Base-by-base conservation (phyloP, 768 basidiomycete genomes). In the Boletus huronensis region DNA sequence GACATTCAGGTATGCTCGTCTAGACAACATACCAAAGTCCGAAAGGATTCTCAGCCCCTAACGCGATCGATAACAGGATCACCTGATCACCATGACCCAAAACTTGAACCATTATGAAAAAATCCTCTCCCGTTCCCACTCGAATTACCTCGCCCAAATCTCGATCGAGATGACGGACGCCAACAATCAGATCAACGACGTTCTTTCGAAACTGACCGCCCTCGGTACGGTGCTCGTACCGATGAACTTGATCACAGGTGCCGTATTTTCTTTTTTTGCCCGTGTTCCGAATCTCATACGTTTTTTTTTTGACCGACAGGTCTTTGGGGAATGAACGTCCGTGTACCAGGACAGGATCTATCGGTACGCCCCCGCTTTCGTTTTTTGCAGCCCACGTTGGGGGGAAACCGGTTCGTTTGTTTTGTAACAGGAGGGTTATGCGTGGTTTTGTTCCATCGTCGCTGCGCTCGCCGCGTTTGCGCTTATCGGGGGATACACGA, bases 161-260 rank as follows among this genome's bases (percentile, higher is more conserved):
- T 97, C 94, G 40, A 98, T 99, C 73, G 97, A 98, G 77, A 99
- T 98, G 96, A 96, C 93, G 34, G 95, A 98, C 64, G 97, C 97
- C 39, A 99, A 99, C 75, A 99, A 99, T 72, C 94, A 98, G 76
- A 99, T 98, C 76, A 99, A 99, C 74, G 94, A 98, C 67, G 97
- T 99, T 2, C 83, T 98, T 6, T 93, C 91, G 5, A 98, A 98
- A 76, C 78, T 99, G 56, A 98, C 97, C 0, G 96, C 97, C 7
- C 81, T 99, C 43, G 97, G 97, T 81, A 99, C 97, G 6, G 85
- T 99, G 6, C 87, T 98, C 61, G 87, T 99, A 68, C 97, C 90
- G 34, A 97, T 95, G 88, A 98, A 98, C 71, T 73, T 98, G 70
- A 84, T 99, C 48, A 99, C 97, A 26, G 95, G 90, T 85, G 40